phyloP scores from a whole-genome alignment of 2,329 filamentous ascomycete genomes.

The Bipolaris sorokiniana region DNA sequence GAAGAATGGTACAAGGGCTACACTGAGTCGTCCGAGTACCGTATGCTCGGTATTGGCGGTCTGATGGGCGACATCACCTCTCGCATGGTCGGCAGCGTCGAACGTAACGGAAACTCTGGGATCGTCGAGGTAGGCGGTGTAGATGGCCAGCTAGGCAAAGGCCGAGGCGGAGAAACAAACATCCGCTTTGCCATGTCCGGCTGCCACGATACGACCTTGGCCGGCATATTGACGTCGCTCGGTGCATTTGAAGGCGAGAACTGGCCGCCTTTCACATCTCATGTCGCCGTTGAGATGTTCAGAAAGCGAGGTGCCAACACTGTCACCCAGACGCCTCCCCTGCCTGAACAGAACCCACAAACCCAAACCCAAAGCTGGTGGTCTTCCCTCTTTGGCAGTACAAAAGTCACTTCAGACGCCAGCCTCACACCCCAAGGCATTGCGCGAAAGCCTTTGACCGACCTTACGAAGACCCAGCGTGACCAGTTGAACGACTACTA shows the following conservation, averaged over 20 bases:
- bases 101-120: constrained; percentile 45
- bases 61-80: constrained; percentile 81
- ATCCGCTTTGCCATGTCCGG: constrained; percentile 81
- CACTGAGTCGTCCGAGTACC: constrained; percentile 82
- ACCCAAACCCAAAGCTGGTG: constrained; percentile 44
- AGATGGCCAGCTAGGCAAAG: constrained; percentile 43
- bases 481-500: constrained; percentile 75
- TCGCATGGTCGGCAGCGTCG: constrained; percentile 51
- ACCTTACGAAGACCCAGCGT: constrained; percentile 65
- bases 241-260: constrained; percentile 74
- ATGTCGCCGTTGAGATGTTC: constrained; percentile 91
- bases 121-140: constrained; percentile 50
- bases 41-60: constrained; percentile 83
- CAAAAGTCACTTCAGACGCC: constrained; percentile 16
- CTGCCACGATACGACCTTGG: constrained; percentile 93
- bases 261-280: constrained; percentile 95
- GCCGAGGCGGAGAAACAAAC: constrained; percentile 56
- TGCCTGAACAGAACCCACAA: constrained; percentile 8
- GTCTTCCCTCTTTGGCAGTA: constrained; percentile 44
- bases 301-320: constrained; percentile 53
- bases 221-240: constrained; percentile 75
- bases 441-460: constrained; percentile 63
- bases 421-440: constrained; percentile 53
- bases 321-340: background rate
- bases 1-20: constrained; percentile 96